Evolutionary conservation across 108 stramenopile genomes (phyloP), one percentile per base, ranked within the genome.

Genomic region (Mediolabrus comicus): DNA sequence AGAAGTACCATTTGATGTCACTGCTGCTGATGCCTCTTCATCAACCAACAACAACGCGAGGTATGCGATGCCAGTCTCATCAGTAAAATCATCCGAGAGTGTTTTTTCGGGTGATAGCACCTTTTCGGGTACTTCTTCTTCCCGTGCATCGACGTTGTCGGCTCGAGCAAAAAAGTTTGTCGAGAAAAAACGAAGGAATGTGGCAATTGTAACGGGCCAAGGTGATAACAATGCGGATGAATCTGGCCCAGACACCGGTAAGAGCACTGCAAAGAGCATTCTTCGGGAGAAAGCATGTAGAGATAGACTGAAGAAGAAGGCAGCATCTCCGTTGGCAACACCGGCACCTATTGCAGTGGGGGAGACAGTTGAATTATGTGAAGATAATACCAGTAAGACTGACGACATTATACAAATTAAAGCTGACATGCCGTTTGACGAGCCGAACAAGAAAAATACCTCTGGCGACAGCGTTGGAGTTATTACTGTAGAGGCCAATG

Each of bases 101-200:
- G 59, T 71, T 13, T 22, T 64, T 9, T 77, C 76, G 2, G 72
- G 72, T 12, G 51, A 28, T 36, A 71, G 60, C 17, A 39, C 65
- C 24, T 58, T 67, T 22, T 67, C 74, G 2, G 35, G 66, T 26
- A 55, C 69, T 14, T 65, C 46, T 46, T 30, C 72, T 29, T 59
- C 69, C 19, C 65, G 61, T 49, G 65, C 51, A 17, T 63, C 75
- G 3, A 62, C 69, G 9, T 38, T 77, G 19, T 77, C 76, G 31
- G 41, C 69, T 2, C 69, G 76, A 29, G 76, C 76, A 0, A 70
- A 58, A n/a, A 34, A 64, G 34, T 68, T 77, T 59, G 38, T 77
- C 36, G 66, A 64, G 65, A 59, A 70, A 38, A 77, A 77, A 69
- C 52, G 69, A 52, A 46, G 67, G 38, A 59, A 24, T 59, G 29